Base-by-base conservation (phyloP, 257 asterid genomes). In the Solanum clarkiae region DNA sequence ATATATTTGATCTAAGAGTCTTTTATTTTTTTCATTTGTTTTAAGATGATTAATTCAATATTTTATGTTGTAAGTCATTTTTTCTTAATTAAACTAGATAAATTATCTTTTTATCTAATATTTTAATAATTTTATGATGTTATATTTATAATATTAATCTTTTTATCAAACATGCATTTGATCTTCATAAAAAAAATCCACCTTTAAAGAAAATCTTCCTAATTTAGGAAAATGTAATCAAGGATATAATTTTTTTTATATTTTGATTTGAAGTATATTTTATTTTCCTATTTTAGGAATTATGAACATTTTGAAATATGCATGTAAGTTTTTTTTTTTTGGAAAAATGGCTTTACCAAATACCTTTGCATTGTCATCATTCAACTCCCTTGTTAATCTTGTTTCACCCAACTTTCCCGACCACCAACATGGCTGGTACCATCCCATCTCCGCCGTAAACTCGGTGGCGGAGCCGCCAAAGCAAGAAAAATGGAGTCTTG, bases 381-480 rank as follows among this genome's bases (percentile, higher is more conserved):
- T 45, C 10, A 92, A 90, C 88, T 86, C 91, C 36, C 84, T 87
- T 69, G 82, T 85, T 66, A 45, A 20, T 86, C 18, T 81, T 84
- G 83, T 72, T 86, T 84, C 80, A 87, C 86, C 85, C 85, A 24
- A 3, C 85, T 51, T 89, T 84, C 26, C 72, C 81, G 89, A 79
- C 47, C 86, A 79, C 54, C 82, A 77, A 36, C 84, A 90, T 89
- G 16, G n/a, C 77, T 60, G 86, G 85, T 91, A 86, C 91, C 92
- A 84, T 84, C 91, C 59, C 84, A 89, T 93, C 81, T 91, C 93
- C 26, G 95, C 95, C 75, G 91, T 94, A 51, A 94, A 94, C 55
- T 93, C 95, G 2, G 91, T 93, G 6, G 98, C 13, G 26, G 1
- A 94, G 88, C 98, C 93, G 40, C 29, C 20, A 5, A 2, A 90